Conservation (phyloP, 2,329 filamentous ascomycete species). For the Graphilbum fragrans region DNA sequence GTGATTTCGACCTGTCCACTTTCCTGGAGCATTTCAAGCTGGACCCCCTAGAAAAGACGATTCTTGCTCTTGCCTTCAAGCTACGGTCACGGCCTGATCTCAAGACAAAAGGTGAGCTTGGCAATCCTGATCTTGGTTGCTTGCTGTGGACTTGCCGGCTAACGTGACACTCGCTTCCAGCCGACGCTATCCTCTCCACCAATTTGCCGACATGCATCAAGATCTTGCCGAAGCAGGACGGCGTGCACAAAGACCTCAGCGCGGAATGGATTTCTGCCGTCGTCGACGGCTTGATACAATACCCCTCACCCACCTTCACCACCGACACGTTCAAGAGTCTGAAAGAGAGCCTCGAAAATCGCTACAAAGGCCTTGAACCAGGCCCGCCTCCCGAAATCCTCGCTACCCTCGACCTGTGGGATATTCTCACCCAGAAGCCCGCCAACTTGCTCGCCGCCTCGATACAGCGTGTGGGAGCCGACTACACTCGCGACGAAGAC, state of each 20-base stretch:
- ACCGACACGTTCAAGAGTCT: constrained; percentile 60
- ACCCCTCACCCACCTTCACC: constrained; percentile 78
- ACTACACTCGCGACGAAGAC: constrained; percentile 66
- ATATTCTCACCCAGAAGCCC: constrained; percentile 48
- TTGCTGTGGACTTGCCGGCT: constrained; percentile 27
- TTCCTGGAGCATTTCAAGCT: constrained; percentile 96
- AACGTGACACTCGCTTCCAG: constrained; percentile 30
- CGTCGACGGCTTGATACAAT: constrained; percentile 75
- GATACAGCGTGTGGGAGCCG: constrained; percentile 63
- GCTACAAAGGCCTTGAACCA: constrained; percentile 53
- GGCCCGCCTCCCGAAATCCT: constrained; percentile 59
- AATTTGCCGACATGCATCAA: constrained; percentile 69
- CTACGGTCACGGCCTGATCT: constrained; percentile 68
- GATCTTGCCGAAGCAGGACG: constrained; percentile 54
- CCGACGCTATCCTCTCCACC: constrained; percentile 77
- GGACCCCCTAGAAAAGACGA: constrained; percentile 75
- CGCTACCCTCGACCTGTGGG: constrained; percentile 56
- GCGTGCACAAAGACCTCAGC: constrained; percentile 53
- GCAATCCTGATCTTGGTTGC: constrained; percentile 12
- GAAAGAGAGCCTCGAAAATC: constrained; percentile 50
- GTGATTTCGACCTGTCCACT: constrained; percentile 88
- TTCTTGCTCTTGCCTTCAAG: constrained; percentile 82
- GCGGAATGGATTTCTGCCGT: constrained; percentile 65
- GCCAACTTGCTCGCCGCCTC: constrained; percentile 47
- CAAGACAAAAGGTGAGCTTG: constrained; percentile 70